Percentiles rank a stretch among this genome's conserved stretches.
Conservation (phyloP, 305 asterid species). For the Fraxinus paxiana region DNA sequence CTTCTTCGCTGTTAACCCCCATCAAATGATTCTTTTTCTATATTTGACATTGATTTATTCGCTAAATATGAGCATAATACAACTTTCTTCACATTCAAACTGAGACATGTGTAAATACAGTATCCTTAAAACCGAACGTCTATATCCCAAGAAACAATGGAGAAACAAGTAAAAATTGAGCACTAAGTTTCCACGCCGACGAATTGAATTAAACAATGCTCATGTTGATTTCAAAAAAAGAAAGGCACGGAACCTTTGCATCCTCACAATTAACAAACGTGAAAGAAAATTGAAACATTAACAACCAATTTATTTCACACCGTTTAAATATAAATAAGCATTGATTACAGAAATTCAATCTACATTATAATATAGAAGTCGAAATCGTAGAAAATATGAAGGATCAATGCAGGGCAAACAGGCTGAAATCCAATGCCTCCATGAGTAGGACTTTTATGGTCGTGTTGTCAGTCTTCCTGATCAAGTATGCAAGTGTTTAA, state of each 20-base stretch:
- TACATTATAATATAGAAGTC: constrained; percentile 4
- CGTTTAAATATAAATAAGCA: constrained; percentile 15
- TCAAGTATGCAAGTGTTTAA: constrained; percentile 9
- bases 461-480: not conserved
- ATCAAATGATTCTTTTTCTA: not conserved
- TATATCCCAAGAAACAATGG: not conserved
- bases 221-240: not conserved
- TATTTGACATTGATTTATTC: not conserved
- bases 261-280: not conserved
- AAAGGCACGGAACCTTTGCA: not conserved
- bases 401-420: not conserved
- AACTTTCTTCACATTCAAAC: not conserved
- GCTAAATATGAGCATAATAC: not conserved
- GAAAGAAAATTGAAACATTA: not conserved
- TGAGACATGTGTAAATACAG: not conserved
- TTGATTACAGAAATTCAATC: constrained; percentile 4
- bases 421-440: constrained; percentile 6
- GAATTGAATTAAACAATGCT: not conserved
- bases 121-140: too few species aligned
- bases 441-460: not conserved
- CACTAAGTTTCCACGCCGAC: not conserved
- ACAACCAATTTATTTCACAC: constrained; percentile 30
- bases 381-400: constrained; percentile 1
- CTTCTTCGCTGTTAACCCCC: not conserved
- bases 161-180: not conserved